Evolutionary conservation across 495 filamentous ascomycete genomes (phyloP), one percentile per base, ranked within the genome.

Genomic region (Penicillium coprophilum): DNA sequence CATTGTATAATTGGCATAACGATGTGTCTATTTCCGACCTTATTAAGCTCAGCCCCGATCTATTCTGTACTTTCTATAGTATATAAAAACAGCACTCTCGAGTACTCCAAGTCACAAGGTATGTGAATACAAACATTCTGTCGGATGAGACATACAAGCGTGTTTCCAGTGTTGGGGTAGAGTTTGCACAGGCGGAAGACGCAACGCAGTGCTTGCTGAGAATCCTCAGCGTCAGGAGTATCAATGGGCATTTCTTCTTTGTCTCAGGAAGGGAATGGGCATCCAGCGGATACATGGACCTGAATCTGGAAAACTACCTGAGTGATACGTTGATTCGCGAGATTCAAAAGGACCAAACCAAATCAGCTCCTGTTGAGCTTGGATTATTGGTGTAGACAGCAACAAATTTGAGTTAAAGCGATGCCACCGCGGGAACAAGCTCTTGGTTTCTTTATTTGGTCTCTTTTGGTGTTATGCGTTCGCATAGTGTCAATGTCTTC

Each of bases 71-170:
- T n/a, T n/a, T n/a, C n/a, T n/a, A n/a, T n/a, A n/a, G n/a, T n/a
- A n/a, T n/a, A n/a, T n/a, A n/a, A n/a, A n/a, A n/a, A n/a, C n/a
- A n/a, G n/a, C n/a, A n/a, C n/a, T n/a, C n/a, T n/a, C n/a, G n/a
- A n/a, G n/a, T n/a, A n/a, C n/a, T n/a, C 30, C 44, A 46, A 28
- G 23, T 46, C 24, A 28, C 23, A 28, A 65, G 62, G 62, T 65
- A 66, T 13, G 60, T 66, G 4, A 60, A 61, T 23, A 66, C 63
- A 12, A 66, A 59, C 12, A 66, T 66, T 17, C 54, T 66, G 10
- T 59, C 60, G 2, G 45, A 61, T 0, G 55, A 63, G 28, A 49
- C 47, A 1, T 59, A 62, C 23, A 44, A 27, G 0, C 62, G 53
- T 17, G 41, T 62, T 19, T 6, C 38, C 0, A 45, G 41, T n/a